Percentiles rank a stretch among this genome's conserved stretches.
These are phyloP conservation scores for Vicia villosa DNA, from an alignment of 306 rosid genomes.

Conservation along the genomic window DNA sequence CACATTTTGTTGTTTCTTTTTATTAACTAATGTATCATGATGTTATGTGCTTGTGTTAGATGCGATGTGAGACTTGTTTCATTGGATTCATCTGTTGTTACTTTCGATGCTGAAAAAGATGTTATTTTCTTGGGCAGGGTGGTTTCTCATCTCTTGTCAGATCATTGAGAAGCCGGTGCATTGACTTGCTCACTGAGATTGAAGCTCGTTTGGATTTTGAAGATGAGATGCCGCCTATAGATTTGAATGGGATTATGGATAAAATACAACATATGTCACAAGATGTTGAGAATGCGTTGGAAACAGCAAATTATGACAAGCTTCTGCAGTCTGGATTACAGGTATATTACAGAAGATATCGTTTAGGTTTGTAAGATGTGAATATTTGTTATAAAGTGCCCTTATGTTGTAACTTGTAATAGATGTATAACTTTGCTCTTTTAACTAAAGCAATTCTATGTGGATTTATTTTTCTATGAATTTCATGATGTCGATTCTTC, in stretches of 20 bases:
- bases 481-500: constrained; percentile 12
- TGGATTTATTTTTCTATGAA: constrained; percentile 6
- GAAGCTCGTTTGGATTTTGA: constrained; percentile 97
- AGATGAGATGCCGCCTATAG: constrained; percentile 92
- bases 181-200: constrained; percentile 91
- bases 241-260: constrained; percentile 56
- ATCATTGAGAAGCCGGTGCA: constrained; percentile 71
- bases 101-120: constrained; percentile 22
- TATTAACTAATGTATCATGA: neutral
- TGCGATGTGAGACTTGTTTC: constrained; percentile 9
- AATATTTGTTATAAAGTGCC: neutral
- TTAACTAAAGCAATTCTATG: neutral
- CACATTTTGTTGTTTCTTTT: constrained; percentile 9
- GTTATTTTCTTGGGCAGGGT: constrained; percentile 58
- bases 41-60: neutral
- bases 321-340: constrained; percentile 97
- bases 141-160: constrained; percentile 86
- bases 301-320: constrained; percentile 89
- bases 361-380: constrained; percentile 18
- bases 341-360: constrained; percentile 46
- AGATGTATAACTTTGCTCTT: neutral
- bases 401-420: neutral
- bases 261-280: constrained; percentile 64
- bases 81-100: constrained; percentile 11
- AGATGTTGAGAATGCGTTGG: constrained; percentile 81